Evolutionary conservation across 2,329 filamentous ascomycete species (phyloP), one percentile per base, ranked within the genome.

Genomic region (Westerdykella aurantiaca): DNA sequence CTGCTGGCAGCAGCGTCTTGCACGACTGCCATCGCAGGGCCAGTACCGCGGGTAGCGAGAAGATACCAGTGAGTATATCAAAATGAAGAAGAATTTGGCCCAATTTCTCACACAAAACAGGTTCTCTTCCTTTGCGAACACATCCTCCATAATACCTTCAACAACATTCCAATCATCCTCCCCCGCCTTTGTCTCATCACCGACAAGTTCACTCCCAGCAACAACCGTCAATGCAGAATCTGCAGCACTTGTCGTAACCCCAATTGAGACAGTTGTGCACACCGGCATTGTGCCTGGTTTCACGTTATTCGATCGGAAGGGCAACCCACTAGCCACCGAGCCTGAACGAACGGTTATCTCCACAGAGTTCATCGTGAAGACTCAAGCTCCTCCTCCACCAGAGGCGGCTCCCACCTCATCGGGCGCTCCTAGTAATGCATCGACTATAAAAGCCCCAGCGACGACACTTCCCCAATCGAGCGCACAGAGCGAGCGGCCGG

Each of bases 1-100:
- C 64, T 68, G 63, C 64, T 69, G 61, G n/a, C 17, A 65, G 64
- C 64, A 65, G 64, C 64, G 39, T 61, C 35, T 43, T 61, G 48
- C 35, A 52, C 51, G 42, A 45, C 47, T 12, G 51, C 57, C 51
- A 53, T 57, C 23, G 60, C 60, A 42, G 63, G 66, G 11, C 66
- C 66, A 18, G 52, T 69, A 34, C 66, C 64, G 11, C 53, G 44
- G 33, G 44, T 52, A 37, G 48, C 56, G 39, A 56, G 48, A 45
- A 59, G 53, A 45, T 51, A 55, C 34, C 43, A 61, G 63, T 65
- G 52, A 55, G 64, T 50, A 17, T 3, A 35, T 23, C 10, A 13
- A 34, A 17, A 5, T 31, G 14, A n/a, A n/a, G 10, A 3, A 7
- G 5, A 39, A n/a, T 21, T 18, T 11, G 12, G 34, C 7, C 11